Percentiles rank a stretch among this genome's conserved stretches.
These are phyloP conservation scores for Tolypocladium amazonense DNA, from an alignment of 2,329 filamentous ascomycete genomes.

Conservation along the genomic window DNA sequence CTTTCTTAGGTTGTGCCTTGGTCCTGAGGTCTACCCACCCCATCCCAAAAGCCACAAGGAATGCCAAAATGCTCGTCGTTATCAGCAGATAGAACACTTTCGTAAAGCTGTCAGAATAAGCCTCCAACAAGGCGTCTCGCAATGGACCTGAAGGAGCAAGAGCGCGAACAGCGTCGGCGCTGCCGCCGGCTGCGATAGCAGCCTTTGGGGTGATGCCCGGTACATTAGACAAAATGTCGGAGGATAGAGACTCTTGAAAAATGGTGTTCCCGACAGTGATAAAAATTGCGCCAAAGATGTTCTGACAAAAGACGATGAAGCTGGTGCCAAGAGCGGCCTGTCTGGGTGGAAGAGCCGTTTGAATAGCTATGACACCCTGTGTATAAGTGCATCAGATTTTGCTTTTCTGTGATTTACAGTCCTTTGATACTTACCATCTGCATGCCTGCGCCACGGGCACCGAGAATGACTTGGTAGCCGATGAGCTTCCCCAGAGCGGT, in stretches of 20 bases:
- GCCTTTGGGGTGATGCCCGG: not conserved
- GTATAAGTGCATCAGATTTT: not conserved
- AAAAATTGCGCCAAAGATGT: not conserved
- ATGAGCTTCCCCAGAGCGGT: not conserved
- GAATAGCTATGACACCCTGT: not conserved
- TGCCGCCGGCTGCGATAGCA: not conserved
- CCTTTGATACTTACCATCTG: not conserved
- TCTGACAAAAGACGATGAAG: not conserved
- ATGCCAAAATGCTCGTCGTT: not conserved
- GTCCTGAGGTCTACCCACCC: not conserved
- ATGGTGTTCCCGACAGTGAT: not conserved
- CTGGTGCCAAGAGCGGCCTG: not conserved
- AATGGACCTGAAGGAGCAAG: not conserved
- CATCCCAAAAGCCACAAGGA: not conserved
- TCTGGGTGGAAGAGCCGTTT: not conserved
- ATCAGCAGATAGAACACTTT: not conserved
- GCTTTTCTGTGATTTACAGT: not conserved
- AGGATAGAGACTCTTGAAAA: not conserved
- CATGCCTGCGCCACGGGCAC: not conserved
- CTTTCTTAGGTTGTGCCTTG: not conserved
- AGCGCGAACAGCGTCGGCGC: not conserved
- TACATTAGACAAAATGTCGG: not conserved
- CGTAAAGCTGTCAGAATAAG: not conserved
- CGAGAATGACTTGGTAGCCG: not conserved
- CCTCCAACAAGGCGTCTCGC: not conserved